A percentile compares a stretch with the other conserved stretches of the same genome.
phyloP scores from a whole-genome alignment of 2,329 filamentous ascomycete species.

The Neofusicoccum parvum region DNA sequence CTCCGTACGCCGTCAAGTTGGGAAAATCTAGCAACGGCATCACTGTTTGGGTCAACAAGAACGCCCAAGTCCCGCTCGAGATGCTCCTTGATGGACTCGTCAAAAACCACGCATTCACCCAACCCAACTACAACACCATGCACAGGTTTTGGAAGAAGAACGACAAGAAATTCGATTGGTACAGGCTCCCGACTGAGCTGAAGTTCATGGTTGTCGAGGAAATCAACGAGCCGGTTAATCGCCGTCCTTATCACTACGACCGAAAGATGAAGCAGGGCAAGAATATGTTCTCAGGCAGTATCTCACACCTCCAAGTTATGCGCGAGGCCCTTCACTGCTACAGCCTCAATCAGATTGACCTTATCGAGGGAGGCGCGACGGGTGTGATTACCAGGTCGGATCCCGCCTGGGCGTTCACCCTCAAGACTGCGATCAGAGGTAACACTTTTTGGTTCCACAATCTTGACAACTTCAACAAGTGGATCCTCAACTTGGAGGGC shows the following conservation, averaged over 20 bases:
- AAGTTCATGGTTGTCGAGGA: not conserved
- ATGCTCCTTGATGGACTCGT: not conserved
- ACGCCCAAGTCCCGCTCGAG: not conserved
- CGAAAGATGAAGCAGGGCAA: too few species aligned
- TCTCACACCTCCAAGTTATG: too few species aligned
- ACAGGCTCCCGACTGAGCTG: not conserved
- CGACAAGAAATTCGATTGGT: constrained; percentile 8
- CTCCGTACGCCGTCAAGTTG: not conserved
- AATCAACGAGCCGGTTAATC: not conserved
- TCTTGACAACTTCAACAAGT: not conserved
- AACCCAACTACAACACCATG: not conserved
- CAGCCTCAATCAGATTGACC: too few species aligned
- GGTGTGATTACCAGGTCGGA: not conserved
- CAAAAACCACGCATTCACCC: not conserved
- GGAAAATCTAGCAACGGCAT: not conserved
- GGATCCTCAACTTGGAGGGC: not conserved
- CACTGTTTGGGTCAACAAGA: not conserved
- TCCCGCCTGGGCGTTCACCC: too few species aligned
- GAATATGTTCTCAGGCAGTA: too few species aligned
- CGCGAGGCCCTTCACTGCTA: too few species aligned
- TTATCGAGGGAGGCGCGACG: not conserved
- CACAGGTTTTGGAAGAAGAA: not conserved
- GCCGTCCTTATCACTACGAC: too few species aligned
- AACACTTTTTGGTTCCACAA: not conserved
- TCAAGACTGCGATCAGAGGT: not conserved